Evolutionary conservation across 306 rosid genomes (phyloP).

Genomic region (Dalbergia oliveri): DNA sequence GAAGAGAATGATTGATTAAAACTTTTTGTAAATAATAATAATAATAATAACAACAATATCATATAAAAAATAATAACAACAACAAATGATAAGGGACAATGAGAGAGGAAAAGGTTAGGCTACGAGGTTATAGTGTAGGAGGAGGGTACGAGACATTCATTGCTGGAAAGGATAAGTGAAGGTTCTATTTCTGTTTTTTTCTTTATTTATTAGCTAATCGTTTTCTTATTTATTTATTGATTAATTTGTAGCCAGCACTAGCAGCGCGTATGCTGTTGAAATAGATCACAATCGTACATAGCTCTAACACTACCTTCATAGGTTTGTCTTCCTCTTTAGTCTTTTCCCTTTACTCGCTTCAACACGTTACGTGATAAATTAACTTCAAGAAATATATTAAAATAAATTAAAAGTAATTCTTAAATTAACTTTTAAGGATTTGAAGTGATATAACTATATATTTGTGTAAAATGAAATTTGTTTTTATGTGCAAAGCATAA

Average conservation of each 20-base stretch:
- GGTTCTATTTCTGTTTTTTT: slow-evolving; percentile 28
- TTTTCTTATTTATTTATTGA: slow-evolving; percentile 26
- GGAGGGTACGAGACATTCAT: slow-evolving; percentile 36
- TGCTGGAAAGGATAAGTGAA: slow-evolving; percentile 43
- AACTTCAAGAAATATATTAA: not conserved
- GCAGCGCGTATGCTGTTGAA: not conserved
- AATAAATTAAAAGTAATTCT: not conserved
- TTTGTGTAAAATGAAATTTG: too few relatives aligned
- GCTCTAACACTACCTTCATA: slow-evolving; percentile 28
- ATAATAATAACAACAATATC: not conserved
- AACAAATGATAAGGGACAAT: slow-evolving; percentile 38
- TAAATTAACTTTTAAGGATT: too few relatives aligned
- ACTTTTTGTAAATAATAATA: slow-evolving; percentile 1
- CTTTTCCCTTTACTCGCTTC: not conserved
- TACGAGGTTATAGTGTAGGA: slow-evolving; percentile 40
- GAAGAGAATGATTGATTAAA: slow-evolving; percentile 33
- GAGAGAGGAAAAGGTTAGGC: slow-evolving; percentile 48
- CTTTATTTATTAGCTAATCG: slow-evolving; percentile 38
- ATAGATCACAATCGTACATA: not conserved
- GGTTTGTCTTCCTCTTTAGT: slow-evolving; percentile 8
- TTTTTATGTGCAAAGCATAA: too few relatives aligned
- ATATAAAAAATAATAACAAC: not conserved
- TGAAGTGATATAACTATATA: too few relatives aligned
- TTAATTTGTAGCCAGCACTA: slow-evolving; percentile 35
- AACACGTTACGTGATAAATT: not conserved